Base-by-base conservation (phyloP, 2,329 filamentous ascomycete genomes). In the Exutisphaerella laricina region DNA sequence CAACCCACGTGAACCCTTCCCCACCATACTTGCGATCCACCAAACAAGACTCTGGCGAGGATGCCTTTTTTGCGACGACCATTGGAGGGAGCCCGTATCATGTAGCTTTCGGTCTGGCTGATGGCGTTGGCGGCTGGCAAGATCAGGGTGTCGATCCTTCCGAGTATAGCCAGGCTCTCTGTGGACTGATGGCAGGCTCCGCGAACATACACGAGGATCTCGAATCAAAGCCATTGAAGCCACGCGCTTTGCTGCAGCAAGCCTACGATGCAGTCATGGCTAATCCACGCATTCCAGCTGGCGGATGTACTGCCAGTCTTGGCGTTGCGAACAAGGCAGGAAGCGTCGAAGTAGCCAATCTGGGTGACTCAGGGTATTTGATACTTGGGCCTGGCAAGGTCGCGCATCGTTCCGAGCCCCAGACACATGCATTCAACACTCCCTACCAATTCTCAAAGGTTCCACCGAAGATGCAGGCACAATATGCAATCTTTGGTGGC, bases 341-440 rank as follows among this genome's bases (percentile, higher is more conserved):
- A 9, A 76, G 70, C 21, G 71, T 97, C 33, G 86, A 95, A 60
- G 80, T 94, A 41, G 92, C 92, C 48, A 98, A 98, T 66, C 74
- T 98, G 23, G 92, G 92, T 52, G 92, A 98, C 69, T 96, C 88
- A 18, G 92, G 92, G 22, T 97, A 89, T 63, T 76, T 97, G 43
- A 84, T 94, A 49, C 73, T 97, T 47, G 81, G 88, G 10, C 77
- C 87, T 18, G 94, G 90, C 54, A 87, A 85, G 10, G 85, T 98
- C 22, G 84, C 92, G 63, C 78, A 84, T 43, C 83, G 81, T 60
- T 94, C 88, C 2, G 78, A 82, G 35, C 84, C 88, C 17, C 92
- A 98, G 66, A 96, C 88, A 1, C 92, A 98, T 65, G 88, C 84
- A 31, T 98, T 98, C 75, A 98, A 98, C 66, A 97, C 92, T 0